Conservation (phyloP, 2,329 filamentous ascomycete genomes). For the Penicillium sclerotigenum region DNA sequence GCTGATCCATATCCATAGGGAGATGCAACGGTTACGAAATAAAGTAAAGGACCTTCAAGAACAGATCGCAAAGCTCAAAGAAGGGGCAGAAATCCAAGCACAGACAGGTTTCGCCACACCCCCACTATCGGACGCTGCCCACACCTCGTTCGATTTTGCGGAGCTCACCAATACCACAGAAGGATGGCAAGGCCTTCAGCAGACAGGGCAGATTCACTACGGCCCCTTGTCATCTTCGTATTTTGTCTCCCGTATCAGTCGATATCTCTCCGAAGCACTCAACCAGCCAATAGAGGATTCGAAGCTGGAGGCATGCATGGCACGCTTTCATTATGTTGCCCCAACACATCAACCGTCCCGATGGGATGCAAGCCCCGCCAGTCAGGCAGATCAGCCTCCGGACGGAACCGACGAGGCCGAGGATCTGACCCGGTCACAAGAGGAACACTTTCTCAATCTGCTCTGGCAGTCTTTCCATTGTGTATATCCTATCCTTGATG, state of each 20-base stretch:
- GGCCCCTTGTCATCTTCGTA: neutral
- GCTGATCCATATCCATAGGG: neutral
- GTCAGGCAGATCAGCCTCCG: neutral
- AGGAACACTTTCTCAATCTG: conserved; percentile 48
- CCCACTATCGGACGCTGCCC: neutral
- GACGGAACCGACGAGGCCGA: conserved; percentile 1
- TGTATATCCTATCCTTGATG: conserved; percentile 27
- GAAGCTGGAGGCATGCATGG: neutral
- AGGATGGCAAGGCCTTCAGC: neutral
- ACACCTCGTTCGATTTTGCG: neutral
- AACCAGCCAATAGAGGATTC: neutral
- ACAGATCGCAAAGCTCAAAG: neutral
- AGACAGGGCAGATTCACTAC: neutral
- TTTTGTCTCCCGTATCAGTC: neutral
- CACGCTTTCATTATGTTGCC: neutral
- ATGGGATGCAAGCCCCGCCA: neutral
- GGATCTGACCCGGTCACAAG: conserved; percentile 43
- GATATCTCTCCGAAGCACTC: neutral
- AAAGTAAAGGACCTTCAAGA: neutral
- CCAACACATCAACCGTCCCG: neutral
- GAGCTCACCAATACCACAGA: neutral
- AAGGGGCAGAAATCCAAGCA: neutral
- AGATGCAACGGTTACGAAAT: neutral
- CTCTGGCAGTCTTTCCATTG: conserved; percentile 50
- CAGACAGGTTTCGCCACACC: neutral